Evolutionary conservation across 441 rosid species (phyloP), one percentile per base, ranked within the genome.

Genomic region (Populus tomentosa): DNA sequence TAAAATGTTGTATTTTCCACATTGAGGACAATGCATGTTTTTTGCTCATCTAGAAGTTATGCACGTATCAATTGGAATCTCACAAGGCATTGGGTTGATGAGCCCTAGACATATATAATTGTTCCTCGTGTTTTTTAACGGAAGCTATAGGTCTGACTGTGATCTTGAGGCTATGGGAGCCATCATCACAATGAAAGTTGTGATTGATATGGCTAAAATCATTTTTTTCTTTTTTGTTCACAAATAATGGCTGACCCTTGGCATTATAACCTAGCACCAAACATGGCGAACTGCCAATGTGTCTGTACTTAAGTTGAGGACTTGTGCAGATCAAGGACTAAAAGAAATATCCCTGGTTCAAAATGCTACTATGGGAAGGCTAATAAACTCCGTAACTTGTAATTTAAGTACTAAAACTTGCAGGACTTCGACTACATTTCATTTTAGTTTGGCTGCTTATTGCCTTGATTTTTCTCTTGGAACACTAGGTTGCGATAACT

Each of bases 401-500:
- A 59, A n/a, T 59, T 10, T 7, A n/a, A 20, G 26, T 21, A 9
- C 24, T 3, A 9, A 21, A 61, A 61, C 26, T 21, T 61, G 26
- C 26, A 61, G 26, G 21, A 61, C 26, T 8, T n/a, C 3, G 64
- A 59, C 8, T 59, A 24, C 2, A 20, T 59, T 59, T 9, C 24
- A 21, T 59, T 61, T 61, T 61, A 61, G 28, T 61, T 9, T 11
- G 28, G 65, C 65, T 9, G 10, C 36, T 65, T 35, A 32, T 67
- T 70, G 42, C 5, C 28, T 11, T 72, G 66, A 2, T n/a, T 70
- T 36, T 32, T 50, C 62, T 33, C 66, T 78, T 70, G 73, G 68
- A 69, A 78, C 78, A 53, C 32, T 69, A 91, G 97, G 89, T 92
- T 71, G 81, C 93, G 0, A 80, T 92, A 78, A 91, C 93, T 40